These are phyloP conservation scores for Laguncularia racemosa DNA, from an alignment of 345 rosid species.

Conservation along the genomic window DNA sequence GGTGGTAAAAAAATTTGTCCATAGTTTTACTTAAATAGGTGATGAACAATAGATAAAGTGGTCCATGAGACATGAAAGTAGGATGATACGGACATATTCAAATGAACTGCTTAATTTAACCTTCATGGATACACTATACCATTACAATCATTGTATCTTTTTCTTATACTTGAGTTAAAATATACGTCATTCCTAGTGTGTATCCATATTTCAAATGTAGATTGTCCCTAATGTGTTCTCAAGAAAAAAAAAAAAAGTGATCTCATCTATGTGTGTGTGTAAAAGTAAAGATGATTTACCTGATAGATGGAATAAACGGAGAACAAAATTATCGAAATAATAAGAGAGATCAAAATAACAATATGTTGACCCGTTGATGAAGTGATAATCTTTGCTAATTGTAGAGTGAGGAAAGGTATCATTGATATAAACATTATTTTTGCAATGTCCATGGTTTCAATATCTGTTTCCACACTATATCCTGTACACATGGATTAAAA, in stretches of 20 bases:
- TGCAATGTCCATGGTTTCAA: constrained; percentile 24
- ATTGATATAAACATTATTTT: constrained; percentile 26
- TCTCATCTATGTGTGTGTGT: too few species aligned
- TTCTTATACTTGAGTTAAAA: too few species aligned
- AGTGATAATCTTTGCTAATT: constrained; percentile 19
- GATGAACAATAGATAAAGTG: too few species aligned
- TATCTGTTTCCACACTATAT: constrained; percentile 37
- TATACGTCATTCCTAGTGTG: too few species aligned
- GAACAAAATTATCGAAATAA: constrained; percentile 20
- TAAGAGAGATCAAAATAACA: constrained; percentile 22
- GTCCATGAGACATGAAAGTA: too few species aligned
- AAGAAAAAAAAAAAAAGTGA: too few species aligned
- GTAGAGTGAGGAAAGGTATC: constrained; percentile 38
- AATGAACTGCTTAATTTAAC: too few species aligned
- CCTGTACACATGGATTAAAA: constrained; percentile 19
- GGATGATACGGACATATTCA: too few species aligned
- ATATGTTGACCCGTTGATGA: constrained; percentile 17
- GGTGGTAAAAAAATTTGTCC: background rate
- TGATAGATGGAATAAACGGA: constrained; percentile 27
- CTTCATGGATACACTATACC: too few species aligned
- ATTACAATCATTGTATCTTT: too few species aligned
- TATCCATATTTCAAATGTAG: too few species aligned
- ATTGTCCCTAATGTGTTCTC: too few species aligned
- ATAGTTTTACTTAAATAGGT: background rate
- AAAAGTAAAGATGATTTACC: constrained; percentile 15